phyloP scores from a whole-genome alignment of 768 basidiomycete genomes.

The Cystofilobasidium capitatum region DNA sequence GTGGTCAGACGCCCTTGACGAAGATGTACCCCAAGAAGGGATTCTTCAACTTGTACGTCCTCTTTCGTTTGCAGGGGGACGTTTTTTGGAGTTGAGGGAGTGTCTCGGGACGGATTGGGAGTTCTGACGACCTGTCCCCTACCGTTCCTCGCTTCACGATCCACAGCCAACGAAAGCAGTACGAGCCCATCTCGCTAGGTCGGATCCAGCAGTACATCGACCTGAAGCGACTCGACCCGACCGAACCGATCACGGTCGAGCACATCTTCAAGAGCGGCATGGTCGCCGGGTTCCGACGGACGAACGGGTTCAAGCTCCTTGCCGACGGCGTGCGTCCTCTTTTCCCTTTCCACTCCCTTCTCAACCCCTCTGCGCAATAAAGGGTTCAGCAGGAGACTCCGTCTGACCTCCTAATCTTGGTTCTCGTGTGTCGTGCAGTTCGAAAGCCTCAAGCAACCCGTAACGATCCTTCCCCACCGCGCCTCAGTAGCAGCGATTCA shows the following conservation, averaged over 20 bases:
- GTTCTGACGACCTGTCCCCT: background rate
- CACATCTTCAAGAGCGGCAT: slow-evolving; percentile 52
- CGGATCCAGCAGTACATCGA: slow-evolving; percentile 86
- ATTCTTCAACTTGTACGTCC: slow-evolving; percentile 77
- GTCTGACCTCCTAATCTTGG: slow-evolving; percentile 11
- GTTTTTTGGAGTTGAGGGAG: background rate
- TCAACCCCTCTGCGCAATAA: background rate
- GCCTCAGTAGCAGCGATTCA: slow-evolving; percentile 77
- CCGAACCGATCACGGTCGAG: slow-evolving; percentile 81
- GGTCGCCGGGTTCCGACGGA: slow-evolving; percentile 3
- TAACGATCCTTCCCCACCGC: slow-evolving; percentile 72
- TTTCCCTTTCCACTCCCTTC: background rate
- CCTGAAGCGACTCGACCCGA: slow-evolving; percentile 65
- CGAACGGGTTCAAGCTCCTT: slow-evolving; percentile 79
- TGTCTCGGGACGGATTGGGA: background rate
- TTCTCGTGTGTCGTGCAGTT: slow-evolving; percentile 25
- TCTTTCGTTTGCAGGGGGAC: background rate
- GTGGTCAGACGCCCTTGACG: slow-evolving; percentile 90
- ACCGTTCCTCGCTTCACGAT: too few species aligned
- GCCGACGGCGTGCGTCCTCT: slow-evolving; percentile 53
- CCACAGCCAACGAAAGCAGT: slow-evolving; percentile 18
- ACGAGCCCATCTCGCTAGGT: slow-evolving; percentile 39
- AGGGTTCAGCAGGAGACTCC: background rate
- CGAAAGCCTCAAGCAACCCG: slow-evolving; percentile 43
- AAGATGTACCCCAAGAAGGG: slow-evolving; percentile 87